Base-by-base conservation (phyloP, 306 rosid species). In the Carpinus fangiana region DNA sequence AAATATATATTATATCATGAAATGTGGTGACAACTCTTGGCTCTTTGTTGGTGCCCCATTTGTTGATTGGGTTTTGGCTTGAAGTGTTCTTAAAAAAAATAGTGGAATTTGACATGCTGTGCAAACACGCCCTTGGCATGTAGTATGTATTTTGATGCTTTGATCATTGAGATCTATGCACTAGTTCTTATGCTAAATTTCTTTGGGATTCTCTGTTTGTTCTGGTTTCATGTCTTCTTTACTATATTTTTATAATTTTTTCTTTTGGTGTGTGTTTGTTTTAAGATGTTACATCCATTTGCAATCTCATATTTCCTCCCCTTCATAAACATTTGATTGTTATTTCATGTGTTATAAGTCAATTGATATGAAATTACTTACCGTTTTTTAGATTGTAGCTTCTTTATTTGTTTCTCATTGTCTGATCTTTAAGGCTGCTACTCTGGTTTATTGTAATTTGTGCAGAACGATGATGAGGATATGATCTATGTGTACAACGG, bases 401-500 rank as follows among this genome's bases (percentile, higher is more conserved):
- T 41, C 73, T 78, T 50, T 78, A 50, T 77, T 68, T 79, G 60
- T 70, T 20, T 68, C 53, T 77, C 53, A 66, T 83, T 80, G 57
- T 59, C 51, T 72, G 77, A 52, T 46, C 45, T 73, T 83, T 85
- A 76, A 79, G 70, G 36, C 55, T 56, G 36, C 78, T 70, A 36
- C 57, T 34, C 0, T 61, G 12, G 7, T 52, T 72, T 74, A 31
- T 70, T 83, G 50, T 72, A 34, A 73, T 79, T 75, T 76, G 64
- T 84, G 68, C 90, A 95, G 98, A 95, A 93, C 75, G 98, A 95
- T 71, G 98, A 95, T 4, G 98, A 92, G 81, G 98, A 95, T 78
- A 92, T 92, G 97, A 79, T 84, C 85, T 95, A 91, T 73, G 93
- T 95, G 97, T 95, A 87, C 85, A 95, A 92, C 80, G 97, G 98